Percentiles rank a stretch among this genome's conserved stretches.
phyloP scores from a whole-genome alignment of 352 stramenopile species.

The Pythium volutum region DNA sequence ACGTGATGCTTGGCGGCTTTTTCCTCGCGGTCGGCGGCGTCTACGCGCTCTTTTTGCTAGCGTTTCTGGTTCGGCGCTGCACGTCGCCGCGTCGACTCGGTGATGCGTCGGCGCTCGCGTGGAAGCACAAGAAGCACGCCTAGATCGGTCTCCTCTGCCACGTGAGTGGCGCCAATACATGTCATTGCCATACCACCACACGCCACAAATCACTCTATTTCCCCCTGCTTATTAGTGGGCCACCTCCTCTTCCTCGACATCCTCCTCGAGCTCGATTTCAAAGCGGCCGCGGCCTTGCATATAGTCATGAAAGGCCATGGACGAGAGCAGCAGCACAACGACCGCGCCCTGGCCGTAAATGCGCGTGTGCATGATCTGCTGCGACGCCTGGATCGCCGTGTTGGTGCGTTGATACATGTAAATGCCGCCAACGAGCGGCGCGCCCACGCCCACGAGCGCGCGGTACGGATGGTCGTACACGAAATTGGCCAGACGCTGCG shows the following conservation, averaged over 20 bases:
- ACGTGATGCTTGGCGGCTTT: slow-evolving; percentile 47
- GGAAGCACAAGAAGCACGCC: slow-evolving; percentile 45
- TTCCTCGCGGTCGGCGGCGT: slow-evolving; percentile 55
- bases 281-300: slow-evolving; percentile 74
- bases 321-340: slow-evolving; percentile 65
- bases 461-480: slow-evolving; percentile 83
- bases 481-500: slow-evolving; percentile 62
- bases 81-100: slow-evolving; percentile 45
- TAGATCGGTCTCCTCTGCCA: neutral
- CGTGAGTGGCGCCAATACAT: too few relatives aligned
- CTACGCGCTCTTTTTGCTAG: slow-evolving; percentile 42
- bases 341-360: slow-evolving; percentile 77
- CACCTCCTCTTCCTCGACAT: slow-evolving; percentile 1
- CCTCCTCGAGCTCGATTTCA: slow-evolving; percentile 18
- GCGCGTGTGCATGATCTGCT: slow-evolving; percentile 87
- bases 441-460: slow-evolving; percentile 45
- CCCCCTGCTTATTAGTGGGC: neutral
- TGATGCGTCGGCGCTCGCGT: slow-evolving; percentile 47
- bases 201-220: neutral
- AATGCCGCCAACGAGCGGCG: slow-evolving; percentile 68
- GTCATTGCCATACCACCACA: too few relatives aligned
- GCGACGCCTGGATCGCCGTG: slow-evolving; percentile 60
- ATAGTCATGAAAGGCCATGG: slow-evolving; percentile 86
- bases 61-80: slow-evolving; percentile 50
- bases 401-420: slow-evolving; percentile 70